phyloP scores from a whole-genome alignment of 257 asterid species.

The Nicotiana otophora region DNA sequence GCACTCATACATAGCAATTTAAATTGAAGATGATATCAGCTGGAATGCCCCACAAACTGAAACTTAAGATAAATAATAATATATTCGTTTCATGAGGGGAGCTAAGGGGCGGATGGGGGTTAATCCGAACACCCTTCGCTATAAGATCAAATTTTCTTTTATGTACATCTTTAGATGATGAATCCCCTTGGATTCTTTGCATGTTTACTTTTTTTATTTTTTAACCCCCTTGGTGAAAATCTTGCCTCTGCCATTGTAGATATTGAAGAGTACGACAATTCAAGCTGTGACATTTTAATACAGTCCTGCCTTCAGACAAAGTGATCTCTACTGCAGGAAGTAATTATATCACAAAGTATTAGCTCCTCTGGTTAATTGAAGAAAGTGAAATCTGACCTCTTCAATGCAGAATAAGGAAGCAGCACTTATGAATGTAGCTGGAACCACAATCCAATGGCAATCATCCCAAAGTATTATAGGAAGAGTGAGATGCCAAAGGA shows the following conservation, averaged over 20 bases:
- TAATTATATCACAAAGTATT: neutral
- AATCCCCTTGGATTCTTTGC: no score
- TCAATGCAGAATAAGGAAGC: conserved; percentile 94
- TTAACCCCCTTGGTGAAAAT: no score
- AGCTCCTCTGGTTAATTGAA: neutral
- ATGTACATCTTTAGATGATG: no score
- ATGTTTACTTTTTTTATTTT: no score
- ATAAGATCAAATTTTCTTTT: no score
- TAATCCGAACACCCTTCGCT: no score
- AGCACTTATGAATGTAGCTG: conserved; percentile 93
- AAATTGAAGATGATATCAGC: neutral
- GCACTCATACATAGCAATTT: neutral
- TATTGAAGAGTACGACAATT: neutral
- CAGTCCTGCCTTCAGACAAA: neutral
- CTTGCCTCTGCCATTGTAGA: no score
- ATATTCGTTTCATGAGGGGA: neutral
- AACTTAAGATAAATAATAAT: neutral
- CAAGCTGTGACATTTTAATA: neutral
- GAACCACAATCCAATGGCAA: conserved; percentile 95
- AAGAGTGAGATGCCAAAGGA: conserved; percentile 98
- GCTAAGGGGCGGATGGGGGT: no score
- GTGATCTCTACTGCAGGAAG: neutral
- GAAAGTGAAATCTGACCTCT: conserved; percentile 44
- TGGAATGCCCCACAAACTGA: neutral
- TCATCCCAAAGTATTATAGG: conserved; percentile 97